These are phyloP conservation scores for Filobasidium floriforme DNA, from an alignment of 768 basidiomycete genomes.

Conservation along the genomic window DNA sequence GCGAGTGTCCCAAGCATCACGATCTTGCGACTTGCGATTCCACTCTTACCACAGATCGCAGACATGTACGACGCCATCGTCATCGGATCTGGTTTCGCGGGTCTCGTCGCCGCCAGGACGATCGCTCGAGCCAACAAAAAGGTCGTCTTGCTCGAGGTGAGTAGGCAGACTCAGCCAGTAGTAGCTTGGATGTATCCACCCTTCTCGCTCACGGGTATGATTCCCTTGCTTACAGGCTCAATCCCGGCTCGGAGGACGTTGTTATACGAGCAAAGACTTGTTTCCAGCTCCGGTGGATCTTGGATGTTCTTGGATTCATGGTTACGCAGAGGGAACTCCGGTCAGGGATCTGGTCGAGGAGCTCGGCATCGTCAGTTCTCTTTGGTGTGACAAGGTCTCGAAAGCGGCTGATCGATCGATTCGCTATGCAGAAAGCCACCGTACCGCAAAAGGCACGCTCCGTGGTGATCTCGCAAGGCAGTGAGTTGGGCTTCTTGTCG, in stretches of 20 bases:
- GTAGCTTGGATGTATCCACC: too few relatives aligned
- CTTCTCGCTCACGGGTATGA: background rate
- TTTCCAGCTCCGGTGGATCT: conserved; percentile 34
- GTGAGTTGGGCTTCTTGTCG: background rate
- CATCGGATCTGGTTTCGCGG: conserved; percentile 38
- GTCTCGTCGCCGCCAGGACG: conserved; percentile 9
- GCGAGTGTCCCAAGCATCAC: too few relatives aligned
- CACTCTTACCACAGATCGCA: background rate
- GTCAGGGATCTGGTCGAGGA: conserved; percentile 34
- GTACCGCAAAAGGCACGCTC: background rate
- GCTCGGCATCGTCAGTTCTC: conserved; percentile 26
- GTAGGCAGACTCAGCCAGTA: too few relatives aligned
- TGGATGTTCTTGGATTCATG: conserved; percentile 44
- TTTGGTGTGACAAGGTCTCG: background rate
- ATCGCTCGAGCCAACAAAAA: conserved; percentile 4
- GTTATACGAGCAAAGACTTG: conserved; percentile 27
- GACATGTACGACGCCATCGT: conserved; percentile 37
- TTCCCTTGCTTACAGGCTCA: conserved; percentile 23
- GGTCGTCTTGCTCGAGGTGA: conserved; percentile 38
- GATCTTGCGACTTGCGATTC: background rate
- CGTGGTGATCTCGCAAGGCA: background rate
- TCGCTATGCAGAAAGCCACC: conserved; percentile 1
- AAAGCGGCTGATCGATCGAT: too few relatives aligned
- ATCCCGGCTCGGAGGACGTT: conserved; percentile 39
- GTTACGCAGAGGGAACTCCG: conserved; percentile 41